Percentiles rank a stretch among this genome's conserved stretches.
phyloP scores from a whole-genome alignment of 768 basidiomycete genomes.

The Lactarius psammicola region DNA sequence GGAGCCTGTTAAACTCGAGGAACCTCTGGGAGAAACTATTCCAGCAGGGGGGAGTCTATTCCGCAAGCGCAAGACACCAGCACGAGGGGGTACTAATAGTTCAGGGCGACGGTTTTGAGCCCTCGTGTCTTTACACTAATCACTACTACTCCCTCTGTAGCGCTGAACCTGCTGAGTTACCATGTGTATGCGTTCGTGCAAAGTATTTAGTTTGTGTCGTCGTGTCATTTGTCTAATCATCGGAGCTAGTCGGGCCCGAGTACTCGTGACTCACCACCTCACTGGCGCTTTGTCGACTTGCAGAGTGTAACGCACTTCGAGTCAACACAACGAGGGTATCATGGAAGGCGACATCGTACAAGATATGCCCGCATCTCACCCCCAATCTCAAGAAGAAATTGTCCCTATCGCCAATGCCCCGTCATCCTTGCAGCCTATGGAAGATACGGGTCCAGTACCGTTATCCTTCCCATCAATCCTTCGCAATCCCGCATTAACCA shows the following conservation, averaged over 20 bases:
- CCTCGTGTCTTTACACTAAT: neutral
- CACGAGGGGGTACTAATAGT: conserved; percentile 17
- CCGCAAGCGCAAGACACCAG: conserved; percentile 26
- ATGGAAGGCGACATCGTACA: conserved; percentile 1
- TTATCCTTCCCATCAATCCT: conserved; percentile 74
- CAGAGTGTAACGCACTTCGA: neutral
- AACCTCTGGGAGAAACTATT: neutral
- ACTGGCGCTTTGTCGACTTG: neutral
- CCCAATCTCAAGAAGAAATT: neutral
- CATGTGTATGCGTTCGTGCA: neutral
- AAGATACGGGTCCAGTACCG: conserved; percentile 41
- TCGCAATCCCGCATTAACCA: conserved; percentile 53
- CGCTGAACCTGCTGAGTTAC: neutral
- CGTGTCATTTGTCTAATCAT: too few relatives aligned
- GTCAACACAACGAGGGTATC: neutral
- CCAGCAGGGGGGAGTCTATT: conserved; percentile 22
- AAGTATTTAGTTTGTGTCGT: neutral
- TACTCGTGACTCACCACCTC: conserved; percentile 5
- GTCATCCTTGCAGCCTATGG: neutral
- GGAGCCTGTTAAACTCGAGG: conserved; percentile 24
- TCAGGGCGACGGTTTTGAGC: conserved; percentile 25
- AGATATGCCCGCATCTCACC: neutral
- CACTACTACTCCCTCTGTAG: neutral
- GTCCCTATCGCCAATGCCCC: neutral
- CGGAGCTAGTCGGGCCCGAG: neutral